Evolutionary conservation across 108 stramenopile genomes (phyloP), one percentile per base, ranked within the genome.

Genomic region (Asterionellopsis glacialis): DNA sequence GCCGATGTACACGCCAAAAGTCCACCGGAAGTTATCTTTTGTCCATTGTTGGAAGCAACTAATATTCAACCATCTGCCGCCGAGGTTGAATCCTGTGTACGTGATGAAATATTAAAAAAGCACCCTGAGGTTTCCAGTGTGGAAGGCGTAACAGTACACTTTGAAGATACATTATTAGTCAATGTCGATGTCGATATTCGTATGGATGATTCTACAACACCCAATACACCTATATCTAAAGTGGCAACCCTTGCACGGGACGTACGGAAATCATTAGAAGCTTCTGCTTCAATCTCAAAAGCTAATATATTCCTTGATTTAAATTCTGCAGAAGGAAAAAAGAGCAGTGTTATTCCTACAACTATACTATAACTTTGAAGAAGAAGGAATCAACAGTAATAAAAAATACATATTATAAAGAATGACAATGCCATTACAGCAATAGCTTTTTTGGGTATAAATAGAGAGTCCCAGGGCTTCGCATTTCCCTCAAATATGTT

Each of bases 271-370:
- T 44, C 60, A 43, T 55, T 82, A 16, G 72, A 79, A 65, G 21
- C 52, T 11, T 64, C 56, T 5, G 41, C 61, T 14, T 41, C 76
- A 18, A 76, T 82, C 48, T 51, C 68, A 16, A 57, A 63, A 47
- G 81, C 81, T 9, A 82, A 76, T 38, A 82, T 82, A 11, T 82
- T 69, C 52, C 69, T 82, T 54, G 81, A 82, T 48, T 60, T 82
- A 14, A 82, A 82, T 33, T 33, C 33, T 33, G 2, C 33, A 2
- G 33, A 33, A 33, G 33, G 33, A 7, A 33, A 33, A 7, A n/a
- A n/a, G n/a, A n/a, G n/a, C n/a, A 33, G 33, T 33, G 33, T 33
- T 33, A 2, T 33, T 33, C 33, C 33, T 33, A 5, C 33, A n/a
- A n/a, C n/a, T 7, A 33, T 33, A 7, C 33, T 5, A 33, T 7